Percentiles rank a stretch among this genome's conserved stretches.
These are phyloP conservation scores for Sistotremastrum suecicum DNA, from an alignment of 768 basidiomycete genomes.

Conservation along the genomic window DNA sequence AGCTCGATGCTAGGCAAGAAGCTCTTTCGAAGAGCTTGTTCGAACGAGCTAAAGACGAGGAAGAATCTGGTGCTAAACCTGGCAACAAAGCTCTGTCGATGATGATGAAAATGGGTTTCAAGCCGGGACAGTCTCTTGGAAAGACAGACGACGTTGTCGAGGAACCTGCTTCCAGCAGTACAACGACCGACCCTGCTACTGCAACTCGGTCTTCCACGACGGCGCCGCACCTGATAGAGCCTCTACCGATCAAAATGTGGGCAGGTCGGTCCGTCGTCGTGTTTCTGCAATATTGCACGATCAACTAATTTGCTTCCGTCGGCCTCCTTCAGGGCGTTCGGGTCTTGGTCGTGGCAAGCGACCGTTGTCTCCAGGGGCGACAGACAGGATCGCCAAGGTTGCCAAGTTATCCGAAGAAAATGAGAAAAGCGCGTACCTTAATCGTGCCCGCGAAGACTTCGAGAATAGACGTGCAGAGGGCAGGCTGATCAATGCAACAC, in stretches of 20 bases:
- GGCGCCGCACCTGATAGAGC: conserved; percentile 39
- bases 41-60: conserved; percentile 56
- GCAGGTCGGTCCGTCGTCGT: conserved; percentile 35
- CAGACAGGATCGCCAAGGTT: conserved; percentile 60
- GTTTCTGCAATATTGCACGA: background rate
- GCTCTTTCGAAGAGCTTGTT: conserved; percentile 72
- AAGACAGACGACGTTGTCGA: conserved; percentile 17
- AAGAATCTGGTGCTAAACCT: conserved; percentile 29
- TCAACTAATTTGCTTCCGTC: background rate
- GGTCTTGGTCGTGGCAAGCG: conserved; percentile 51
- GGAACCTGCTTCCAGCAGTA: conserved; percentile 1
- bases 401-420: conserved; percentile 45
- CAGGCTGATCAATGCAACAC: conserved; percentile 54
- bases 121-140: conserved; percentile 69
- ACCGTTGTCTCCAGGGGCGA: conserved; percentile 43
- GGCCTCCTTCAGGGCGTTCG: conserved; percentile 42
- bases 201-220: background rate
- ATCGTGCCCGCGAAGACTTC: conserved; percentile 58
- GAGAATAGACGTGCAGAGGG: conserved; percentile 64
- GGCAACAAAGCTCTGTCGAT: conserved; percentile 72
- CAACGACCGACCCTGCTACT: conserved; percentile 1
- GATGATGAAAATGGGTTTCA: conserved; percentile 94
- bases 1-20: conserved; percentile 62
- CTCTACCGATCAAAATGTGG: conserved; percentile 71
- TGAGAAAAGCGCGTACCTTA: conserved; percentile 47